Base-by-base conservation (phyloP, 106 monocot genomes). In the Allium fistulosum region DNA sequence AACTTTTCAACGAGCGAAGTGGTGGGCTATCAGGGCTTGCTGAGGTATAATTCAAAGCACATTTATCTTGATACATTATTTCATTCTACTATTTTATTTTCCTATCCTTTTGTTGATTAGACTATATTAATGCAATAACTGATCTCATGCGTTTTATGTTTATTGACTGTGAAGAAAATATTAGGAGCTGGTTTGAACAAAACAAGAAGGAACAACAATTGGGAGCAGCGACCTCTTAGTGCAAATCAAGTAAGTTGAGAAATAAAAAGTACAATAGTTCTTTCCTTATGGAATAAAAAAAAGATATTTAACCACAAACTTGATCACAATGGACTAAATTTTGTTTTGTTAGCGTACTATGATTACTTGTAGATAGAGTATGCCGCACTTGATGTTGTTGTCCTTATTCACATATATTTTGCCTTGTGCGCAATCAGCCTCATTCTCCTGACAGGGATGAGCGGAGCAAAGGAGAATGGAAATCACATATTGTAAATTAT, bases 181-280 rank as follows among this genome's bases (percentile, higher is more conserved):
- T 71, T 97, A 62, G 97, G 97, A 75, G 88, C 92, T 78, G 92
- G 84, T 72, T 83, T 97, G 79, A 92, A 97, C 77, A 97, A 97
- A 79, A 92, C 97, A 59, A 88, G 97, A 66, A 80, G 92, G 92
- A 50, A 97, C 92, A n/a, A n/a, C 72, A 88, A 97, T 65, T 97
- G 97, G 97, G 97, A 97, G 71, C 88, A 83, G 60, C 62, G 97
- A 3, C 92, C 97, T 69, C 77, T 97, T 56, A 87, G 75, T 80
- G 86, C 77, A 64, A 84, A 97, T 77, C 97, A 97, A 88, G 94
- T 95, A 16, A 28, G 58, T 22, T 18, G 49, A 27, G 53, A 14
- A 53, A 53, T n/a, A 13, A 53, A 53, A 10, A 0, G 1, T 53
- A 53, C 9, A 53, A 9, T 53, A 53, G 1, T 53, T 10, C 13